Conservation (phyloP, 768 basidiomycete genomes). For the Mycena filopes region DNA sequence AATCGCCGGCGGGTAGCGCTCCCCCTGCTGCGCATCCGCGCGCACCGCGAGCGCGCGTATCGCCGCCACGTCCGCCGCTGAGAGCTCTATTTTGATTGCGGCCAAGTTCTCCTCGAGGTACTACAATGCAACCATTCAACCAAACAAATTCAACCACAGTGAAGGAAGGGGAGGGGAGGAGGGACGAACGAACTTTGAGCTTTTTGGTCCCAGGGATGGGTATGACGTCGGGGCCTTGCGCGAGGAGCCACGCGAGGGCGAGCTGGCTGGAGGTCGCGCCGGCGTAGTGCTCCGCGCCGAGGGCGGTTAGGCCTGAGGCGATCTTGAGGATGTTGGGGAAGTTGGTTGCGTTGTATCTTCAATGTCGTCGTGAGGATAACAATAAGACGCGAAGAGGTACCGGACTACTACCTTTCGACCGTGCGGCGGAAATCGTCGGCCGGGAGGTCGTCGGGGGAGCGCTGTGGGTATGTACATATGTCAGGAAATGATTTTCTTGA, state of each 20-base stretch:
- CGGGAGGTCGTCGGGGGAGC: constrained; percentile 45
- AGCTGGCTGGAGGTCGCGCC: constrained; percentile 26
- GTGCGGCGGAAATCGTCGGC: constrained; percentile 41
- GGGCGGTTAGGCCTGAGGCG: constrained; percentile 41
- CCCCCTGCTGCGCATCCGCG: constrained; percentile 36
- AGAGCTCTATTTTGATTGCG: constrained; percentile 3
- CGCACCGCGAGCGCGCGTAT: constrained; percentile 40
- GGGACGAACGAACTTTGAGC: constrained; percentile 17
- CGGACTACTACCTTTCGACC: constrained; percentile 34
- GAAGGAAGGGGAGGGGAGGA: no score
- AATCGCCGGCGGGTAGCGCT: constrained; percentile 34
- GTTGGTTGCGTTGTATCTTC: constrained; percentile 46
- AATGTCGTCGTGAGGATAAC: background rate
- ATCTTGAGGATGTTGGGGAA: constrained; percentile 55
- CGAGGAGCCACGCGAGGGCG: constrained; percentile 31
- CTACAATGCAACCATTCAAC: constrained; percentile 22
- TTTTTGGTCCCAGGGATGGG: constrained; percentile 31
- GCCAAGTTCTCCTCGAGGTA: constrained; percentile 48
- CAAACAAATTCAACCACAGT: no score
- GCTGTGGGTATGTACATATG: constrained; percentile 30
- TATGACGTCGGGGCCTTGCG: constrained; percentile 27
- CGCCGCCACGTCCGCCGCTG: constrained; percentile 23
- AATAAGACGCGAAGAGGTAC: background rate
- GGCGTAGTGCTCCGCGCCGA: constrained; percentile 47
- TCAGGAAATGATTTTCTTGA: background rate